phyloP scores from a whole-genome alignment of 2,329 filamentous ascomycete genomes.

The Phialocephala sp. region DNA sequence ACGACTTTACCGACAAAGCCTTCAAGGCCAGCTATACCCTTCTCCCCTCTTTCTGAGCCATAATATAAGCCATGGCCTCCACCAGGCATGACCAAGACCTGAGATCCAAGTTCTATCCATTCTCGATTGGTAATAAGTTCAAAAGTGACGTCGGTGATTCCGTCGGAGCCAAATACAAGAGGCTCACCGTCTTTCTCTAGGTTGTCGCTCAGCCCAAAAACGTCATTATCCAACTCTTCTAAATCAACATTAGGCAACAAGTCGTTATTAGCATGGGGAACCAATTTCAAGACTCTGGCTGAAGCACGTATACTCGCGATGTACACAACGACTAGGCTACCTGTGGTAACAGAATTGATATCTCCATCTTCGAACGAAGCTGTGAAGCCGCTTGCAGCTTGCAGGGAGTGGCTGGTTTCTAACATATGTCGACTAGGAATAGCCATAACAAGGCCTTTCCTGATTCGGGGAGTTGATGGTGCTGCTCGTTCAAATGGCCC shows the following conservation, averaged over 20 bases:
- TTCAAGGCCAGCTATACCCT: conserved; percentile 66
- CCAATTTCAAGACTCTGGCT: conserved; percentile 70
- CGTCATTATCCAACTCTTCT: conserved; percentile 48
- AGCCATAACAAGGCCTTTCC: conserved; percentile 85
- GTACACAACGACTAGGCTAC: conserved; percentile 80
- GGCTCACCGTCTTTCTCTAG: conserved; percentile 46
- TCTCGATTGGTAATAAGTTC: conserved; percentile 73
- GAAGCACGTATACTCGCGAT: conserved; percentile 85
- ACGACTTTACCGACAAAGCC: conserved; percentile 74
- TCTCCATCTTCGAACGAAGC: conserved; percentile 72
- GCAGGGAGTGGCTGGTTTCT: conserved; percentile 61
- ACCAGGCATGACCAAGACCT: conserved; percentile 74
- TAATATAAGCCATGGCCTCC: conserved; percentile 65
- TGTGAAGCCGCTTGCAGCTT: conserved; percentile 70
- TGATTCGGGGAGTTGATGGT: conserved; percentile 52
- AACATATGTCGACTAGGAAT: conserved; percentile 64
- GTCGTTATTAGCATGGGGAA: conserved; percentile 37
- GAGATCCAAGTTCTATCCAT: conserved; percentile 75
- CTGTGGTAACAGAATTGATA: conserved; percentile 66
- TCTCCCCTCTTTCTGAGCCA: conserved; percentile 59
- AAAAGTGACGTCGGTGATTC: conserved; percentile 61
- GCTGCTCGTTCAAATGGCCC: conserved; percentile 40
- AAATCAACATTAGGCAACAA: conserved; percentile 29
- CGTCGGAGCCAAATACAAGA: conserved; percentile 47
- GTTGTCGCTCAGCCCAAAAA: conserved; percentile 63